phyloP scores from a whole-genome alignment of 176 grass and related monocot genomes.

The Musa beccarii region DNA sequence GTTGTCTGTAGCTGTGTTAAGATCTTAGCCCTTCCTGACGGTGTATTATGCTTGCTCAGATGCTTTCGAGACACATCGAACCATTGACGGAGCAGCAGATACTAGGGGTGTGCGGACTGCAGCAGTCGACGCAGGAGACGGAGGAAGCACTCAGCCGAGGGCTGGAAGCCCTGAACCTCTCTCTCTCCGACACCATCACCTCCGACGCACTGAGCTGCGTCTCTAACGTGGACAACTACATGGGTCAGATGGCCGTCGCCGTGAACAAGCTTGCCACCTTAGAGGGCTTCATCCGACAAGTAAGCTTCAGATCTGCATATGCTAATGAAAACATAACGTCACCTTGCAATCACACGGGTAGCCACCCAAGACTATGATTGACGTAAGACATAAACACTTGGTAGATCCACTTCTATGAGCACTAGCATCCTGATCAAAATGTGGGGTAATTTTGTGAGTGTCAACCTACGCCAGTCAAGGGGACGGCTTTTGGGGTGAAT shows the following conservation, averaged over 20 bases:
- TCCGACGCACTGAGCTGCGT: conserved; percentile 26
- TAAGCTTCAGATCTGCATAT: conserved; percentile 1
- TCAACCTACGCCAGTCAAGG: no score
- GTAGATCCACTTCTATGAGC: no score
- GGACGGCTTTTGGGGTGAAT: no score
- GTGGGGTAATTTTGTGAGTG: no score
- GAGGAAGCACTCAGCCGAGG: conserved; percentile 45
- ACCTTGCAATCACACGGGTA: no score
- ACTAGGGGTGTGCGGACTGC: conserved; percentile 47
- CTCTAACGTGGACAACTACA: conserved; percentile 14
- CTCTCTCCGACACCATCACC: conserved; percentile 43
- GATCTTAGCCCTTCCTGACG: not conserved
- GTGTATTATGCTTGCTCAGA: not conserved
- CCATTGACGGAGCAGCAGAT: conserved; percentile 47
- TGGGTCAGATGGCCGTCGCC: conserved; percentile 44
- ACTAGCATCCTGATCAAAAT: no score
- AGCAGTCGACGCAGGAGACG: conserved; percentile 45
- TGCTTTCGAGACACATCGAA: conserved; percentile 37
- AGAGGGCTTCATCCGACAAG: conserved; percentile 52
- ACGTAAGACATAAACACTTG: no score
- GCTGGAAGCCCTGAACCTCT: conserved; percentile 28
- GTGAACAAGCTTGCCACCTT: conserved; percentile 45
- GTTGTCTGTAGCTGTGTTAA: no score
- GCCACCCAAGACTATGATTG: no score
- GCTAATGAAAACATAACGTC: no score